Base-by-base conservation (phyloP, 1,284 basidiomycete species). In the Neolentinus lepideus region DNA sequence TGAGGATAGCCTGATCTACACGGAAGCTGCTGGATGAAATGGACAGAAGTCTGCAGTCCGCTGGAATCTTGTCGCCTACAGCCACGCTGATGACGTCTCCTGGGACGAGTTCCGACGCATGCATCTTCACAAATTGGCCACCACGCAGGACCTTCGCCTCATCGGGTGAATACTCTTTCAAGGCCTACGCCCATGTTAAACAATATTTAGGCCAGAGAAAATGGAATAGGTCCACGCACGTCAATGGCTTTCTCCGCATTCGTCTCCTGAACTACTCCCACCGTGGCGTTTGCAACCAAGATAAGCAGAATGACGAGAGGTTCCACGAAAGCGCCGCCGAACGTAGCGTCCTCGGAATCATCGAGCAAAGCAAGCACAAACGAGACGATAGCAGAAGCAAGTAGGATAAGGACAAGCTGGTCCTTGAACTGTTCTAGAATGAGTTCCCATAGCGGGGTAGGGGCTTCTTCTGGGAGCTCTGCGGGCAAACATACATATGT, bases 341-440 rank as follows among this genome's bases (percentile, higher is more conserved):
- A 80, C n/a, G 76, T 78, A 11, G 83, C 78, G 60, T 85, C 84
- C 19, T 81, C 78, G 1, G 79, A 74, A 47, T 85, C 81, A 67
- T 98, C 94, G 57, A 97, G 77, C 36, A 95, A 72, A 9, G 94
- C 94, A 29, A 98, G 78, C 11, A 94, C 75, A 67, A 97, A 94
- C 1, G 94, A 97, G 59, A 97, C 80, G 52, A 91, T 84, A 14
- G 94, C 94, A 4, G 93, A 96, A 2, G 82, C 92, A 46, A 98
- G 86, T 25, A 98, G 81, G 66, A 98, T 97, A 59, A 98, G 84
- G 22, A 96, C 94, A 24, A 98, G 84, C 72, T 95, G 92, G 73
- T 98, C 94, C 76, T 97, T 90, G 80, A 99, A 99, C 74, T 99
- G 96, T 63, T 96, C 94, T 21, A 99, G 79, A 59, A 99, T 91